A percentile compares a stretch with the other conserved stretches of the same genome.
Evolutionary conservation across 1,284 basidiomycete genomes (phyloP).

Genomic region (Malassezia slooffiae): DNA sequence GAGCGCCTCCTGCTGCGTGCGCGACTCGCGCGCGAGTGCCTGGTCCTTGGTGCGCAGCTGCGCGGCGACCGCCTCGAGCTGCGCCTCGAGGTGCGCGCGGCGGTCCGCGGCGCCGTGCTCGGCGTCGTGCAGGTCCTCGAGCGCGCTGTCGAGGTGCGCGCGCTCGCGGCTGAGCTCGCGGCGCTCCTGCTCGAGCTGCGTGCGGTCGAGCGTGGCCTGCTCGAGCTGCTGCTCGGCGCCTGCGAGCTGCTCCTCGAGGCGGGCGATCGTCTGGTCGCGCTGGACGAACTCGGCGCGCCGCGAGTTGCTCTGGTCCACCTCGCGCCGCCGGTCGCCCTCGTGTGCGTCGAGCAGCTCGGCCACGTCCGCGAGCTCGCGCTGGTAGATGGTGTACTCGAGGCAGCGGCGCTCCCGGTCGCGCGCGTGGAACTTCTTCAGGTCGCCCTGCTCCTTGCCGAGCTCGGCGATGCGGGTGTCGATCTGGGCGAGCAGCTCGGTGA

Average conservation of each 20-base stretch:
- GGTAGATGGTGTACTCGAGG: slow-evolving; percentile 87
- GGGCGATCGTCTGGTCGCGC: slow-evolving; percentile 62
- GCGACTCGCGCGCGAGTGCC: slow-evolving; percentile 56
- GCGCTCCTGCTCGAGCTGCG: slow-evolving; percentile 64
- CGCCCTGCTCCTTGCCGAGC: slow-evolving; percentile 93
- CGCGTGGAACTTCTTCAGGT: slow-evolving; percentile 87
- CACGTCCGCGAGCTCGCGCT: slow-evolving; percentile 79
- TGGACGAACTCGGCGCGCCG: slow-evolving; percentile 68
- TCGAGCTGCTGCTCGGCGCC: slow-evolving; percentile 62
- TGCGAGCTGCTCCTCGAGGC: slow-evolving; percentile 62
- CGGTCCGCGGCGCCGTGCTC: slow-evolving; percentile 45
- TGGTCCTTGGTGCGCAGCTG: slow-evolving; percentile 59
- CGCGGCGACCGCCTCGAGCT: slow-evolving; percentile 57
- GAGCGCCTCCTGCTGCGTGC: slow-evolving; percentile 57
- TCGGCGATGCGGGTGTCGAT: slow-evolving; percentile 82
- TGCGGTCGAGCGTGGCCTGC: slow-evolving; percentile 59
- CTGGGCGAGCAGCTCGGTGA: slow-evolving; percentile 74
- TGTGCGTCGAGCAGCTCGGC: slow-evolving; percentile 66
- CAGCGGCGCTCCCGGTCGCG: slow-evolving; percentile 89
- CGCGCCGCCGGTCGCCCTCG: slow-evolving; percentile 57
- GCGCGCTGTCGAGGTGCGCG: slow-evolving; percentile 64
- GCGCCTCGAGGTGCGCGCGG: slow-evolving; percentile 52
- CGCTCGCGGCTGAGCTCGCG: slow-evolving; percentile 50
- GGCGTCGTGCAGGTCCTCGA: slow-evolving; percentile 62
- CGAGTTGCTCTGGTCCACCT: slow-evolving; percentile 70